Percentiles rank a stretch among this genome's conserved stretches.
Evolutionary conservation across 768 basidiomycete genomes (phyloP).

Genomic region (Mycena sanguinolenta): DNA sequence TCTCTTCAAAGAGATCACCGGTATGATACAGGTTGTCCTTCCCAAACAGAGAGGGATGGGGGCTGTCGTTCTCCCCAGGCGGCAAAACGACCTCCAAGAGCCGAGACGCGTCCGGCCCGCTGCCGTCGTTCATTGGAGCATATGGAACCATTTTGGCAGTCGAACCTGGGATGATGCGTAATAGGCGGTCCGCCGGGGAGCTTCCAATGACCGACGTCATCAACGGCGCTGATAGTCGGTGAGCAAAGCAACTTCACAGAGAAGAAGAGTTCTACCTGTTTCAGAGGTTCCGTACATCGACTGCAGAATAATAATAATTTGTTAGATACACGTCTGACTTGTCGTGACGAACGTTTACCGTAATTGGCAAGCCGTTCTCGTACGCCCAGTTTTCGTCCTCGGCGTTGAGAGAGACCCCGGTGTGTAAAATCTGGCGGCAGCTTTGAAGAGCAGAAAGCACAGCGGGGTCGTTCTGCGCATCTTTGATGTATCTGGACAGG

Average conservation of each 20-base stretch:
- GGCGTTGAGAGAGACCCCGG: slow-evolving; percentile 35
- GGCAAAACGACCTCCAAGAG: not conserved
- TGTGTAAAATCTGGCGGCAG: slow-evolving; percentile 39
- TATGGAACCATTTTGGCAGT: not conserved
- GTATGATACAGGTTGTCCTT: not conserved
- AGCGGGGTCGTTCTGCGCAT: slow-evolving; percentile 24
- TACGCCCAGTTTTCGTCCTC: slow-evolving; percentile 17
- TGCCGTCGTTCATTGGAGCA: no score
- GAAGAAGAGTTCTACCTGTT: no score
- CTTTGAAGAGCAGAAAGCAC: slow-evolving; percentile 33
- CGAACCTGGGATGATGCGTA: not conserved
- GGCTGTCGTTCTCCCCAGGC: not conserved
- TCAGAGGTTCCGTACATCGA: slow-evolving; percentile 28
- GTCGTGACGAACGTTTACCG: no score
- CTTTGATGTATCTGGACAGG: slow-evolving; percentile 36
- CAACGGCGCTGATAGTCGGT: no score
- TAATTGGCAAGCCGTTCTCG: slow-evolving; percentile 15
- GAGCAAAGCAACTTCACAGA: no score
- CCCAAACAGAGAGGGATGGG: not conserved
- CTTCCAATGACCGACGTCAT: not conserved
- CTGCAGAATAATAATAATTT: no score
- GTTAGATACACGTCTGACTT: no score
- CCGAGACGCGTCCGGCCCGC: not conserved
- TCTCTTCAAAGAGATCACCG: no score
- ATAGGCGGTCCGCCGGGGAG: not conserved